A percentile compares a stretch with the other conserved stretches of the same genome.
phyloP scores from a whole-genome alignment of 495 filamentous ascomycete species.

The Hyaloscypha variabilis region DNA sequence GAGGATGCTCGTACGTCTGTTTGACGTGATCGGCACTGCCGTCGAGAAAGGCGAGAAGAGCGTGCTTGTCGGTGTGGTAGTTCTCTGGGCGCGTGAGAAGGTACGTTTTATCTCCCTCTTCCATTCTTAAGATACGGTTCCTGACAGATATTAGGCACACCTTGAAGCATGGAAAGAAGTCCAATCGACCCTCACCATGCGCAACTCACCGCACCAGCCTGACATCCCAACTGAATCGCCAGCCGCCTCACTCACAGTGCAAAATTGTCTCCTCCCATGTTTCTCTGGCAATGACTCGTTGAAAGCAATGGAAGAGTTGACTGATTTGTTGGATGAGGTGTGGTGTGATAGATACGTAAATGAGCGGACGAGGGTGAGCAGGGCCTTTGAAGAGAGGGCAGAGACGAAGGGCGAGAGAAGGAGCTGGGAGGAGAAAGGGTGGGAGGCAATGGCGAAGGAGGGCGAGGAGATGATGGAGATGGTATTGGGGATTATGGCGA shows the following conservation, averaged over 20 bases:
- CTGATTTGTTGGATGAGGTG: neutral
- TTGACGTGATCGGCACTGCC: neutral
- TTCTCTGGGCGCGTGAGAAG: constrained; percentile 1
- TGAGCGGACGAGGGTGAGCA: neutral
- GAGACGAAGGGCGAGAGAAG: neutral
- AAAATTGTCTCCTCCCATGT: neutral
- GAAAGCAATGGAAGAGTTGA: neutral
- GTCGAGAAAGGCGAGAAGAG: constrained; percentile 6
- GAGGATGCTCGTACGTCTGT: neutral
- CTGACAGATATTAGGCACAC: neutral
- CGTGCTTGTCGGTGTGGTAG: constrained; percentile 5
- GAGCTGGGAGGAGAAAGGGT: neutral
- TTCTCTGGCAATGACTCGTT: neutral
- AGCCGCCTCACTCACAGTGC: neutral
- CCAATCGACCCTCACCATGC: neutral
- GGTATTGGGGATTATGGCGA: neutral
- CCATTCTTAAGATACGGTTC: neutral
- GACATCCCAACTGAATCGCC: neutral
- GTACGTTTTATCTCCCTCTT: neutral
- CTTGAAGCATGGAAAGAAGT: constrained; percentile 7
- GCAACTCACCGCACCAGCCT: neutral
- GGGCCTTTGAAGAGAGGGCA: neutral
- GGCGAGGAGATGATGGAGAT: neutral
- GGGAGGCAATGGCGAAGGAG: neutral
- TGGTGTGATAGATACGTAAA: neutral